Base-by-base conservation (phyloP, 805 yeast species). In the Saccharomyces jurei region DNA sequence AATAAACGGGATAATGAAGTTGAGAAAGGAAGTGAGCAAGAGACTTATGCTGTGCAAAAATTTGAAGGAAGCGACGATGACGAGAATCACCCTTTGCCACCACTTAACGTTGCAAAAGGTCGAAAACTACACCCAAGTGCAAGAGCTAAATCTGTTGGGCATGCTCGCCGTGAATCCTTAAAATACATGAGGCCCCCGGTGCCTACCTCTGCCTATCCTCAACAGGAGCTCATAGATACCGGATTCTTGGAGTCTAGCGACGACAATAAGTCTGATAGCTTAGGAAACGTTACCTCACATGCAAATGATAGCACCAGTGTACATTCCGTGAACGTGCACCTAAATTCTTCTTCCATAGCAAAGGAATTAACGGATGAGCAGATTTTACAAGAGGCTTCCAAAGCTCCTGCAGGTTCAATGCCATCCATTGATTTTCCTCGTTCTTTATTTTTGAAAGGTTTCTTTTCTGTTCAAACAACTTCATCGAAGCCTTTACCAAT, bases 341-440 rank as follows among this genome's bases (percentile, higher is more conserved):
- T 21, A 36, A 36, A 8, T 17, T n/a, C 44, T 4, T 11, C 44
- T 17, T 17, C 22, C 9, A 48, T 52, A 52, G 60, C 54, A 50
- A 68, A 67, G 26, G 75, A 74, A 52, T 62, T 77, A 49, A 67
- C 80, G 1, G 84, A 81, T 58, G 75, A 73, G 29, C 76, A 78
- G 57, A 77, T 81, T 48, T 68, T 81, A 55, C 73, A 70, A 13
- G 70, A 71, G 52, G 80, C 80, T 21, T 76, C 78, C 11, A 72
- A 73, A 56, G 90, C 95, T n/a, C 80, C 83, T 54, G 81, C 85
- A 2, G 89, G 88, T 54, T 72, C 86, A 14, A 90, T 91, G 97
- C 96, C 95, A 27, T 89, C 97, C 0, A 89, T 92, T 67, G 97
- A 91, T 65, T 89, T 83, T 66, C 96, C 97, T 56, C 86, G 86